Evolutionary conservation across 257 asterid species (phyloP), one percentile per base, ranked within the genome.

Genomic region (Euphrasia confusa): DNA sequence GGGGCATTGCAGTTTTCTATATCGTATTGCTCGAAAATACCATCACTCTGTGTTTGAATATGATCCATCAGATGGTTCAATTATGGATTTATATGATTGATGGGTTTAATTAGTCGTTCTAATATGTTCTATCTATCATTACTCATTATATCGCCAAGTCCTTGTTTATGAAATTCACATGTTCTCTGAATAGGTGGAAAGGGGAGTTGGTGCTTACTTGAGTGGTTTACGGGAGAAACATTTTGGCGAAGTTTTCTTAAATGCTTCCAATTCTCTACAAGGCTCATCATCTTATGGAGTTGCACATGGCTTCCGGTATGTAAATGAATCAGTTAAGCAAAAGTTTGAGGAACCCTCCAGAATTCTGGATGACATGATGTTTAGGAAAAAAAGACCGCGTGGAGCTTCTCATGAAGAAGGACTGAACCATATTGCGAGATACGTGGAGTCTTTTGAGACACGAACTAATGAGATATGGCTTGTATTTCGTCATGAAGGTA

Each of bases 161-260:
- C 68, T 68, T 66, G 61, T 58, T 61, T 52, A 68, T 70, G 47
- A 47, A 71, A 58, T 48, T 52, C 27, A 30, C 28, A 63, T 65
- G 67, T 71, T 58, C 68, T 77, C 70, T 73, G 60, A 73, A 70
- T 87, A 92, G 99, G 97, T 92, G 44, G 99, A 92, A 74, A 84
- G 88, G 76, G 99, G 99, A 63, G 61, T 77, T 58, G 69, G 80
- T 63, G 88, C 89, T 49, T 92, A 89, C 80, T 71, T 92, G 69
- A 92, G 99, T 79, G 99, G 99, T 50, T 69, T 86, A 35, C 84
- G 99, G 60, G 99, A 92, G 85, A 89, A 92, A 75, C 79, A 89
- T 73, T 92, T 84, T 71, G 99, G 99, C 37, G 97, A 89, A 85
- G 65, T 92, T 61, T 89, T 92, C 71, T 76, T 81, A 72, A 89